Conservation (phyloP, 2,329 filamentous ascomycete genomes). For the Fusarium sacchari region DNA sequence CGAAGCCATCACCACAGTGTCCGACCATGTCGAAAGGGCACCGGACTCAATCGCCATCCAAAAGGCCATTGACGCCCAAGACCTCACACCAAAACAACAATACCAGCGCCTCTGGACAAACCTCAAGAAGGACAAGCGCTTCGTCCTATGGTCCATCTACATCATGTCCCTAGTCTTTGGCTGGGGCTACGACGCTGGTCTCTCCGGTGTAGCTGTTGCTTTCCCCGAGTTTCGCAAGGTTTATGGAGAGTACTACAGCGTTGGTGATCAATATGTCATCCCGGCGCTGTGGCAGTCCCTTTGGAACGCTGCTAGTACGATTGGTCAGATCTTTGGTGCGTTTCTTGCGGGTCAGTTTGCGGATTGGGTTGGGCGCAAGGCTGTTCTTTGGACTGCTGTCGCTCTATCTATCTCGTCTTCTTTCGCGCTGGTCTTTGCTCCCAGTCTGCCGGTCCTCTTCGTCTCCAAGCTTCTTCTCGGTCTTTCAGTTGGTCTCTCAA, state of each 20-base stretch:
- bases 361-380: slow-evolving; percentile 36
- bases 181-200: slow-evolving; percentile 50
- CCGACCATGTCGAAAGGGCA: slow-evolving; percentile 15
- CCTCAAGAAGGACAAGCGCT: slow-evolving; percentile 43
- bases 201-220: slow-evolving; percentile 49
- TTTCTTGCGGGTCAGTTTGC: slow-evolving; percentile 44
- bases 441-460: slow-evolving; percentile 42
- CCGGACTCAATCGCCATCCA: background rate
- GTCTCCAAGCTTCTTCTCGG: slow-evolving; percentile 45
- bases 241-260: slow-evolving; percentile 48
- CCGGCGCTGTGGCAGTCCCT: slow-evolving; percentile 51
- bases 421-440: slow-evolving; percentile 44
- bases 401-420: slow-evolving; percentile 39
- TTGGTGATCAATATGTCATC: slow-evolving; percentile 46
- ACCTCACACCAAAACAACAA: slow-evolving; percentile 42
- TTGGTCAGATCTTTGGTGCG: slow-evolving; percentile 45
- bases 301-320: slow-evolving; percentile 51
- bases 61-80: slow-evolving; percentile 21
- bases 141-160: slow-evolving; percentile 44
- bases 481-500: slow-evolving; percentile 42
- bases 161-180: slow-evolving; percentile 49
- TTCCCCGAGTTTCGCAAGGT: slow-evolving; percentile 49
- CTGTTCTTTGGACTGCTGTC: slow-evolving; percentile 40
- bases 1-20: background rate
- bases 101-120: slow-evolving; percentile 44